Evolutionary conservation across 352 stramenopile genomes (phyloP).

Genomic region (Thalassiosira hispida): DNA sequence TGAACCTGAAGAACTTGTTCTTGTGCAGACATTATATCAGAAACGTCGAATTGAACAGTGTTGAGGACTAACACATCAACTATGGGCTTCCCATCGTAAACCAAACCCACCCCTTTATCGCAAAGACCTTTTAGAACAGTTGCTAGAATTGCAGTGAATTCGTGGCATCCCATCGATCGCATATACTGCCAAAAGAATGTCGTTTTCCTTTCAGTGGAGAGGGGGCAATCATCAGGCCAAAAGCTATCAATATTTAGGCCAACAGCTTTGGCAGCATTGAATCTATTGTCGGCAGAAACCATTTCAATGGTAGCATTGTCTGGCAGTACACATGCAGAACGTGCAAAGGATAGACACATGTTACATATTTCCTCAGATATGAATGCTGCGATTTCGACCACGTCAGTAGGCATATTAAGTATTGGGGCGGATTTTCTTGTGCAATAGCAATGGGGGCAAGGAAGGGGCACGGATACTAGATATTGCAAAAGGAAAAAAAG

Average conservation of each 20-base stretch:
- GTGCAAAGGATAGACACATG: neutral
- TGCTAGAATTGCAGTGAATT: constrained; percentile 11
- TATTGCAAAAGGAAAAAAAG: too few species aligned
- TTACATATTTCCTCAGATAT: neutral
- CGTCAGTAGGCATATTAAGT: neutral
- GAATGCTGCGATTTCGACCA: constrained; percentile 4
- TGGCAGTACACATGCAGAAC: neutral
- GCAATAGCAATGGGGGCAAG: too few species aligned
- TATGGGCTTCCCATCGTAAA: neutral
- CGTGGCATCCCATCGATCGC: constrained; percentile 5
- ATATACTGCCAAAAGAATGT: constrained; percentile 11
- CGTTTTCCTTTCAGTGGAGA: constrained; percentile 7
- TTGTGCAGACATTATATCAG: neutral
- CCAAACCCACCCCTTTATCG: constrained; percentile 1
- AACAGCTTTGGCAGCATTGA: neutral
- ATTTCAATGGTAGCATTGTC: neutral
- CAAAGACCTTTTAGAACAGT: constrained; percentile 15
- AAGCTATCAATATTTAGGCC: constrained; percentile 5
- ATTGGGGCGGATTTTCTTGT: too few species aligned
- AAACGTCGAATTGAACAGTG: constrained; percentile 15
- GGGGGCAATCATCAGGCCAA: constrained; percentile 14
- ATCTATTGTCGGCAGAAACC: neutral
- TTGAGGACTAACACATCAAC: constrained; percentile 18
- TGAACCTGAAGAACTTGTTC: constrained; percentile 11
- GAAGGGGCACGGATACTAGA: too few species aligned